A percentile compares a stretch with the other conserved stretches of the same genome.
Conservation (phyloP, 2,329 filamentous ascomycete species). For the Penicillium sp. region DNA sequence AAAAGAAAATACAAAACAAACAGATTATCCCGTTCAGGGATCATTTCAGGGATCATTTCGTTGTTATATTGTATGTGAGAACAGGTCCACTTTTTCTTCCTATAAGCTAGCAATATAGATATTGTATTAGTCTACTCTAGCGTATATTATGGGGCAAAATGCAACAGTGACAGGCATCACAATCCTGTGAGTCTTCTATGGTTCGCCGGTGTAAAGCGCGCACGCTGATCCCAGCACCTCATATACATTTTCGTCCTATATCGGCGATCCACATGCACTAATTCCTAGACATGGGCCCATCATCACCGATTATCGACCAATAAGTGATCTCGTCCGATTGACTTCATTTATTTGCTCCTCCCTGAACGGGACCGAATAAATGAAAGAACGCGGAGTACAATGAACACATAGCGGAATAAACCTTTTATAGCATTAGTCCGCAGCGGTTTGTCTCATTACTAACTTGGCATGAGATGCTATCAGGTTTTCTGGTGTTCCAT, state of each 20-base stretch:
- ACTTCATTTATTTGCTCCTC: neutral
- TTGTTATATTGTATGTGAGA: neutral
- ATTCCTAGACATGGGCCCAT: neutral
- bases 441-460: neutral
- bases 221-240: neutral
- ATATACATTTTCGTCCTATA: neutral
- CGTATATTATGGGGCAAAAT: neutral
- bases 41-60: neutral
- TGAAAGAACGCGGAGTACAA: neutral
- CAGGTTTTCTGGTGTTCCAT: neutral
- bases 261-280: neutral
- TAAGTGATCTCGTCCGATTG: neutral
- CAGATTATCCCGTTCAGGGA: neutral
- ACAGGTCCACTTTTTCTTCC: neutral
- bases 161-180: neutral
- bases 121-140: neutral
- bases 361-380: neutral
- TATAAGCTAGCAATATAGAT: neutral
- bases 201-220: neutral
- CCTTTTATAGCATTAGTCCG: neutral
- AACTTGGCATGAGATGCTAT: neutral
- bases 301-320: too few relatives aligned
- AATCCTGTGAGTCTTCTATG: neutral
- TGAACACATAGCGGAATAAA: neutral
- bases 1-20: neutral